Evolutionary conservation across 2,329 filamentous ascomycete genomes (phyloP).

Genomic region (Alternaria solani): DNA sequence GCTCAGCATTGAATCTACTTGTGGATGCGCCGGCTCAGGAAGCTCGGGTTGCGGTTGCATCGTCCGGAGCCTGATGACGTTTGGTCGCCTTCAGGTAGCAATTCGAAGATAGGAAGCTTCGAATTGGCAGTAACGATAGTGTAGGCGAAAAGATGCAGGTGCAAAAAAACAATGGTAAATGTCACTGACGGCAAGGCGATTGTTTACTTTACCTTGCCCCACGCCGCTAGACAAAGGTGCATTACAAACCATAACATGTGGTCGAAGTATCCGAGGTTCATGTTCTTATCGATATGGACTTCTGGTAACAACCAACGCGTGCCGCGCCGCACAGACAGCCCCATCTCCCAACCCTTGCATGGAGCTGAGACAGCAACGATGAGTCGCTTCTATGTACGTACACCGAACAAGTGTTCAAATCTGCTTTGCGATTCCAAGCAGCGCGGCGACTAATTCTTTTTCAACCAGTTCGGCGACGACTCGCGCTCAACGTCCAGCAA

Average conservation of each 20-base stretch:
- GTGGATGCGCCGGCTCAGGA: constrained; percentile 65
- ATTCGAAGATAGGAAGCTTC: background rate
- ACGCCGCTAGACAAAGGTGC: constrained; percentile 11
- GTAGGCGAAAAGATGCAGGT: background rate
- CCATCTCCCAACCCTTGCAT: constrained; percentile 4
- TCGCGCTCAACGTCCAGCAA: constrained; percentile 17
- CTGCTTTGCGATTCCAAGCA: background rate
- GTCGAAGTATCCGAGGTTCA: constrained; percentile 23
- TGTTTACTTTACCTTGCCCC: constrained; percentile 13
- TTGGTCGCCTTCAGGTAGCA: background rate
- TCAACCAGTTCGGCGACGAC: constrained; percentile 19
- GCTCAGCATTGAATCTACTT: constrained; percentile 74
- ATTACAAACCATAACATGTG: constrained; percentile 15
- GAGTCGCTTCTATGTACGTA: constrained; percentile 59
- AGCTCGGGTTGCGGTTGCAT: constrained; percentile 56
- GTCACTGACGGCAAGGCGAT: constrained; percentile 1
- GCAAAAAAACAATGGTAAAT: background rate
- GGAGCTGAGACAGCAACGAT: constrained; percentile 42
- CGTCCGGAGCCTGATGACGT: constrained; percentile 10
- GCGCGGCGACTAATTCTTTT: background rate
- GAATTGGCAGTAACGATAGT: background rate
- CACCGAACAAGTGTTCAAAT: background rate
- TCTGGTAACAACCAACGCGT: background rate
- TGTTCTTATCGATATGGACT: constrained; percentile 31
- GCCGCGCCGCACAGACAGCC: background rate